Evolutionary conservation across 805 yeast species (phyloP), one percentile per base, ranked within the genome.

Genomic region (Teunomyces gatunensis): DNA sequence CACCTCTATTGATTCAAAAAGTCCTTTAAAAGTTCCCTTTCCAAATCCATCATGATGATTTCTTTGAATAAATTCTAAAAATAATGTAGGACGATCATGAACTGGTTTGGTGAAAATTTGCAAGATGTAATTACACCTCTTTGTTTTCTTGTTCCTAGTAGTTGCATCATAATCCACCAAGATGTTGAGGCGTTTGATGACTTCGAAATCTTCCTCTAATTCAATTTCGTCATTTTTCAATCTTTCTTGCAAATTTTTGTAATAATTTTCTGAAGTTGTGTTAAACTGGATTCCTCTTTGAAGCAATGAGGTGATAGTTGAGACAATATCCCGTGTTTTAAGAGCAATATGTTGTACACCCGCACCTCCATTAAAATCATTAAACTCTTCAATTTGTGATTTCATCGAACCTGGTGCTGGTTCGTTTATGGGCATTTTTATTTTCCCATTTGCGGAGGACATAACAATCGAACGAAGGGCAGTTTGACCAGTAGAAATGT

Each of bases 281-380:
- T 88, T 85, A 64, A 89, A 89, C 54, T 81, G 83, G 11, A 82
- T 78, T 3, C 96, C 96, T 43, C 89, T 71, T n/a, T 61, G 48
- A 35, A 67, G 73, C 75, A 89, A 65, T 10, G 71, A 65, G 2
- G 60, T 51, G 11, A 89, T 84, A 0, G 89, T 73, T 2, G 61
- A 59, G 17, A 87, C 54, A 34, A 89, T 88, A 61, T 86, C 73
- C 23, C 70, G 64, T 0, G 92, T 87, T 44, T 70, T 65, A 20
- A 89, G 62, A 0, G 96, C 96, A 57, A 89, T 70, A 59, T 89
- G 96, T 66, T 89, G 96, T 30, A 89, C 79, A 3, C 96, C 96
- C 0, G 95, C 86, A 0, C 96, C 96, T 42, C 79, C 79, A 61
- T 87, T 77, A 58, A 72, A 89, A 45, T 83, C 85, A 52, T 85